Conservation (phyloP, 2,329 filamentous ascomycete genomes). For the Coleophoma crateriformis region DNA sequence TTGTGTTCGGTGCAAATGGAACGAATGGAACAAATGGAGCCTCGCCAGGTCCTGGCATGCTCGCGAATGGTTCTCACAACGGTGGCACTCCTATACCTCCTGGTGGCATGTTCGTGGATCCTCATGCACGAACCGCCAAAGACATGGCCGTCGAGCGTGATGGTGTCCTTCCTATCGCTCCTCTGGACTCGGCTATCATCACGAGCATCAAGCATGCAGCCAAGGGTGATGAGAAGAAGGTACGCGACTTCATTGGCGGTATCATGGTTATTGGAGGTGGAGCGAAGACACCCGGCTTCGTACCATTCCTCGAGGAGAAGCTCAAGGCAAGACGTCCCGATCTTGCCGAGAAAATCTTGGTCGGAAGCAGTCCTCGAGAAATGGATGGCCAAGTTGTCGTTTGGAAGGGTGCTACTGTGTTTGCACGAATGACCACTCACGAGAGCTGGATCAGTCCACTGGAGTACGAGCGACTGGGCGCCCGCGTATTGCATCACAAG, state of each 20-base stretch:
- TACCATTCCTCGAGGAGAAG: conserved; percentile 75
- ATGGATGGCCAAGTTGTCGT: conserved; percentile 96
- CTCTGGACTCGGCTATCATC: conserved; percentile 84
- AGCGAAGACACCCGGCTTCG: conserved; percentile 74
- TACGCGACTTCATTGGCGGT: conserved; percentile 80
- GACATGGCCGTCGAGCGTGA: conserved; percentile 66
- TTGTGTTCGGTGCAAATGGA: conserved; percentile 44
- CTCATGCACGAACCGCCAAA: conserved; percentile 31
- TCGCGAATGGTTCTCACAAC: conserved; percentile 40
- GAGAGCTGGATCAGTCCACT: conserved; percentile 88
- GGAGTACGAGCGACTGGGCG: conserved; percentile 84
- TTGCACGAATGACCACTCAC: conserved; percentile 78
- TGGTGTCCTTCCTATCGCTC: conserved; percentile 72
- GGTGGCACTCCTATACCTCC: conserved; percentile 38
- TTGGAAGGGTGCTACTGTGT: conserved; percentile 97
- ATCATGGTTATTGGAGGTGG: conserved; percentile 90
- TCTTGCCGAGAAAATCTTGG: conserved; percentile 53
- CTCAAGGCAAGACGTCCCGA: conserved; percentile 63
- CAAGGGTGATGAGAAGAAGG: conserved; percentile 85
- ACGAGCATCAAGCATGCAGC: conserved; percentile 84
- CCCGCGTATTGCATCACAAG: conserved; percentile 80
- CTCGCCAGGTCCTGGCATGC: conserved; percentile 21
- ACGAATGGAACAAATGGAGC: conserved; percentile 13
- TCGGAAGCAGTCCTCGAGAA: conserved; percentile 73
- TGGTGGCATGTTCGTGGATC: conserved; percentile 29